Evolutionary conservation across 495 filamentous ascomycete species (phyloP).

Genomic region (Neurospora intermedia): DNA sequence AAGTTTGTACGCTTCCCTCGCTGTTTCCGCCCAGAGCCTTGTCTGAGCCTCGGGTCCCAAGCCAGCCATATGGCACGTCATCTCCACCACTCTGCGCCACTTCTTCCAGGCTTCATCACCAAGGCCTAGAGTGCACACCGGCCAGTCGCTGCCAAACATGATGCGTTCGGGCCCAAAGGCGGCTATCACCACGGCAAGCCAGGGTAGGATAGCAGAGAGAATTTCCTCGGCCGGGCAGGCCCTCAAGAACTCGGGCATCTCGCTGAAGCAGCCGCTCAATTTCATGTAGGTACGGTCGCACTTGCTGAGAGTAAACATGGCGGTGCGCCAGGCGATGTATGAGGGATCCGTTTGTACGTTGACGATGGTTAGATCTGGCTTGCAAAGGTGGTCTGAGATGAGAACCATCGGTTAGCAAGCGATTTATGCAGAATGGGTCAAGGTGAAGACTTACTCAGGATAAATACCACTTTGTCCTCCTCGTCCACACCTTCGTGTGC

Average conservation of each 20-base stretch:
- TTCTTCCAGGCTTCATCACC: constrained; percentile 44
- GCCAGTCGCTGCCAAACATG: constrained; percentile 90
- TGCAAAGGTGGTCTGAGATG: constrained; percentile 69
- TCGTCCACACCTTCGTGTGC: constrained; percentile 48
- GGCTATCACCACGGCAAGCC: constrained; percentile 56
- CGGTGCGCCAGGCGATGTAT: constrained; percentile 45
- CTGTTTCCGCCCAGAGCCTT: constrained; percentile 59
- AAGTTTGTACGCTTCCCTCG: constrained; percentile 54
- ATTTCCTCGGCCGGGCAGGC: constrained; percentile 33
- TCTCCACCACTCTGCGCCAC: constrained; percentile 49
- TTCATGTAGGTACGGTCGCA: constrained; percentile 67
- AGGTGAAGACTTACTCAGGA: constrained; percentile 53
- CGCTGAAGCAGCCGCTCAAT: constrained; percentile 71
- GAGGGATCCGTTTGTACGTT: constrained; percentile 38
- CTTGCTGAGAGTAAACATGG: constrained; percentile 48
- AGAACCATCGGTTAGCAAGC: not conserved
- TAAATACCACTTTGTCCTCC: constrained; percentile 48
- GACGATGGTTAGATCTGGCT: constrained; percentile 57
- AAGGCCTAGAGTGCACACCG: constrained; percentile 63
- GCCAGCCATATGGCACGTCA: constrained; percentile 45
- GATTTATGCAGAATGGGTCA: not conserved
- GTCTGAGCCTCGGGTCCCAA: constrained; percentile 47
- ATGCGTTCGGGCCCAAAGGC: constrained; percentile 58
- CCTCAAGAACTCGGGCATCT: constrained; percentile 45
- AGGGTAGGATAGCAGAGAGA: constrained; percentile 42